Base-by-base conservation (phyloP, 331 rosid genomes). In the Pyrus hybrid region DNA sequence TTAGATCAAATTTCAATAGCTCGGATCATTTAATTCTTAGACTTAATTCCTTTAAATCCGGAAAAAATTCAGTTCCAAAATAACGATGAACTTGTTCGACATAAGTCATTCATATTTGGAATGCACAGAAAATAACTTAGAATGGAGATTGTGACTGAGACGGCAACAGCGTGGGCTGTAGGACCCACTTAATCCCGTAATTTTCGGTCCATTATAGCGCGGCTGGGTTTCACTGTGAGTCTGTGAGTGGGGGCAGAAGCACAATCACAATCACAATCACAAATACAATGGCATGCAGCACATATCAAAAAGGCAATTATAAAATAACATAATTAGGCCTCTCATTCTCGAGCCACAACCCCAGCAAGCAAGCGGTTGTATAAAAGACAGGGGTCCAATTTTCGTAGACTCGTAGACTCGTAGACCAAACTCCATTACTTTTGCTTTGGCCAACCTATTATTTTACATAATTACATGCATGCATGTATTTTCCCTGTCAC, bases 141-240 rank as follows among this genome's bases (percentile, higher is more conserved):
- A 41, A 3, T 11, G 47, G 47, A 41, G 47, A 41, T 11, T 3
- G 47, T 1, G 58, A 29, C 8, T 9, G 30, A 45, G 17, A 2
- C 70, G 51, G 79, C 60, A 83, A 68, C 85, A 77, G 74, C 84
- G 80, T 56, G 77, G 61, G 35, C 20, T 35, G 80, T 66, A 82
- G 88, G 89, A 62, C 81, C 86, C 84, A 71, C 67, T 64, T 67
- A 25, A 68, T 73, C 41, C 92, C 96, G 83, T 76, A 77, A 91
- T 88, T 76, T 77, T 60, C 88, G 96, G 82, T 8, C 86, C 85
- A 75, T n/a, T 58, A 68, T 29, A 29, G 56, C 70, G 65, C 66
- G 45, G 26, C 75, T 74, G 51, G 43, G 66, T 76, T 71, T 75
- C 65, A 76, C 81, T 71, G 68, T 69, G 17, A 63, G 83, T 75